phyloP scores from a whole-genome alignment of 2,329 filamentous ascomycete species.

The Aureobasidium sp. region DNA sequence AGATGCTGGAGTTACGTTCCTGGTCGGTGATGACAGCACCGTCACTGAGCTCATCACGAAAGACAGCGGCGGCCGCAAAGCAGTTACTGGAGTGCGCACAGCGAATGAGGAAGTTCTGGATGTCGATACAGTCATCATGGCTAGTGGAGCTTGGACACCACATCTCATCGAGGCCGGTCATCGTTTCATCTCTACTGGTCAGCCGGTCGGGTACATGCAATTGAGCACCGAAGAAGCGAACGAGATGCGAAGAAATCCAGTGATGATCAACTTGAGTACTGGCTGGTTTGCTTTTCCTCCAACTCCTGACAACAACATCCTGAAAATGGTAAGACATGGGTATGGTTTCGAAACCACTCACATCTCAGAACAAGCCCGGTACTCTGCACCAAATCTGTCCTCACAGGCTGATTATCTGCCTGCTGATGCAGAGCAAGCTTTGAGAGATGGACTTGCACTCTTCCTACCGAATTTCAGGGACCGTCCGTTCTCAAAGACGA shows the following conservation, averaged over 20 bases:
- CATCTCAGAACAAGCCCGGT: constrained; percentile 32
- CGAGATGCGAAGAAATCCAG: constrained; percentile 57
- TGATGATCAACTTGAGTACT: constrained; percentile 60
- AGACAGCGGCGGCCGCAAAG: too few relatives aligned
- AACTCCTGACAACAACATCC: constrained; percentile 33
- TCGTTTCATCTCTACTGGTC: constrained; percentile 57
- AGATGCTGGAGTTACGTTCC: background rate
- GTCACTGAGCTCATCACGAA: background rate
- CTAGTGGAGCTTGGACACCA: constrained; percentile 24
- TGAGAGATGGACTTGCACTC: background rate
- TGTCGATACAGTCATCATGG: constrained; percentile 21
- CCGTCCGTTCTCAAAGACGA: constrained; percentile 35
- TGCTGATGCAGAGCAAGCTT: background rate
- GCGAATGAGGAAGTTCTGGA: background rate
- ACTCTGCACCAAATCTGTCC: background rate
- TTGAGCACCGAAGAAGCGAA: constrained; percentile 63
- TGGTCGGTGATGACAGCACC: background rate
- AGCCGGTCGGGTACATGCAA: constrained; percentile 66
- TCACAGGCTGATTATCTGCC: background rate
- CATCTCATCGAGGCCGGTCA: constrained; percentile 21
- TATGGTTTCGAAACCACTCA: constrained; percentile 31
- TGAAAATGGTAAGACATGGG: constrained; percentile 39
- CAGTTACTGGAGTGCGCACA: background rate
- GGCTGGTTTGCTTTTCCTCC: constrained; percentile 68
- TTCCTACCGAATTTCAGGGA: constrained; percentile 19